Base-by-base conservation (phyloP, 441 rosid species). In the Populus hybrid region DNA sequence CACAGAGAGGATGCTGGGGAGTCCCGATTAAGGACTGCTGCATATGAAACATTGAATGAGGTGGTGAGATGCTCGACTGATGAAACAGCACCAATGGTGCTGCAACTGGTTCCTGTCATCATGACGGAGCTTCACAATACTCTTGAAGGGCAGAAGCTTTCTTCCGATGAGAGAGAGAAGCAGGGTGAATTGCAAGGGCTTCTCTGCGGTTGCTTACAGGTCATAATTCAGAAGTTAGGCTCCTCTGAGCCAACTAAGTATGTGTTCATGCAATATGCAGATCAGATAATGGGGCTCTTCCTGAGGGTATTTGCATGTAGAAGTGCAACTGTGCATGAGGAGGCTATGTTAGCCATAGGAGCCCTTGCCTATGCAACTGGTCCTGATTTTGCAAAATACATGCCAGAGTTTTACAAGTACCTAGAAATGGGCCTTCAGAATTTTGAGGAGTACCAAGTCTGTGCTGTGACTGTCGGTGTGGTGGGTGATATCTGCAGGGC, bases 371-470 rank as follows among this genome's bases (percentile, higher is more conserved):
- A 89, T 75, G 86, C 88, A 65, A 35, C 88, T 6, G 92, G 92
- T 59, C 83, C 89, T 9, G 85, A 85, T 80, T 89, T 89, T 82
- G 86, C 80, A 16, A 89, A 89, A 76, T 89, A 89, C 80, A 86
- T 89, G 91, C 76, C 89, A 4, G 91, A 85, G 75, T 85, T 89
- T 40, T 85, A 83, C 76, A 85, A 87, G 76, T 88, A 87, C 71
- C 79, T 88, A 79, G 89, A 88, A 64, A 84, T 84, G 87, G 91
- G 92, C 24, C 85, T 87, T 76, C 92, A 87, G 77, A 89, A 89
- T 73, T 89, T 85, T 75, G 92, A 89, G 87, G 90, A 89, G 68
- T 89, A 89, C 75, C 92, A 89, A 75, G 92, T 89, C n/a, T 89
- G 90, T 72, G 86, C 90, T 5, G 81, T 89, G 24, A 87, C 92